Evolutionary conservation across 495 filamentous ascomycete species (phyloP), one percentile per base, ranked within the genome.

Genomic region (Penicillium desertorum): DNA sequence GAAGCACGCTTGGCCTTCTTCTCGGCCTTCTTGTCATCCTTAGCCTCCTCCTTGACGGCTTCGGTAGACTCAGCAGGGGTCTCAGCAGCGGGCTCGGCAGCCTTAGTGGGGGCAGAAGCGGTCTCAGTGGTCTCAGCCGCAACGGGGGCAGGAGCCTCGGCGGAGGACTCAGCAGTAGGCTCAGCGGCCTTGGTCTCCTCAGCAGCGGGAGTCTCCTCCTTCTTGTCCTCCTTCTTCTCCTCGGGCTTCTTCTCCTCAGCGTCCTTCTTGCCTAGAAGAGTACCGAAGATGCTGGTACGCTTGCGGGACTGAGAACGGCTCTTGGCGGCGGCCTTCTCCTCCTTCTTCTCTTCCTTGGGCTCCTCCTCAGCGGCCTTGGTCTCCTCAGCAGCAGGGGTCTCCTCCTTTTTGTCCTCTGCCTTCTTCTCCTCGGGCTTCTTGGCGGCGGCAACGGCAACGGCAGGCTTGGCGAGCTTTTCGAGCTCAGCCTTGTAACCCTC

Each of bases 241-340:
- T 62, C 62, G 29, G 23, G 23, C 58, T 79, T 69, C 62, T 81
- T 76, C 75, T 88, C 83, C 56, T 62, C 62, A 17, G 49, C 84
- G 53, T 91, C 86, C 75, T 88, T 88, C 84, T 91, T 92, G 66
- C 84, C 82, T 3, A 89, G 78, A 45, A 92, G 77, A 56, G 70
- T 75, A 60, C 87, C 89, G 72, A 98, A 95, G 76, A 96, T 85
- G 66, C 89, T 92, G 42, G 76, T 67, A 57, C 91, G 87, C 87
- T 96, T 96, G 71, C 88, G 88, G 67, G 89, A 95, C 56, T 89
- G 88, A 54, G 91, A 95, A 62, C 89, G 88, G 70, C 81, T 81
- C 70, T 82, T 83, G 56, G 81, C 72, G 57, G 73, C 54, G 42
- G 77, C 75, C 64, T 73, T 68, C 54, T 80, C 75, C 41, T 75